Evolutionary conservation across 2,329 filamentous ascomycete genomes (phyloP), one percentile per base, ranked within the genome.

Genomic region (Bipolaris victoriae): DNA sequence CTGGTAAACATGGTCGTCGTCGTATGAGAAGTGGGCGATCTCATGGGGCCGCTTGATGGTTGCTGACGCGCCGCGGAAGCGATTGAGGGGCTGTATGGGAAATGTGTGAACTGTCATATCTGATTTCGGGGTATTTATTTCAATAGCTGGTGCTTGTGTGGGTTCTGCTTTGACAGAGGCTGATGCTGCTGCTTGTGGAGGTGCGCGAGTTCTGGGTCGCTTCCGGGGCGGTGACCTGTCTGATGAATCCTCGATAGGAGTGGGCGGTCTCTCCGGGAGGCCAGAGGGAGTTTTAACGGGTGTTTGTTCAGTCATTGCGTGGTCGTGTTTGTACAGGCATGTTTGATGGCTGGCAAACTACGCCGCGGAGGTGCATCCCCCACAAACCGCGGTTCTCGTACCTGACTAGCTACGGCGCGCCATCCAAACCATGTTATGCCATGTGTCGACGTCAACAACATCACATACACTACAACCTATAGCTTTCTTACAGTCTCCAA

Each of bases 21-120:
- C 91, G 77, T 95, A 98, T 7, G 94, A 98, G 78, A 98, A 99
- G 77, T 84, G 92, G 3, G 94, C 86, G 63, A 99, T 90, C 80
- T 99, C 95, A 89, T 94, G 63, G 6, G 69, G 73, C 24, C 71
- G 69, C 51, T 73, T 72, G 40, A 76, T 74, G 57, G 65, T 72
- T 10, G 72, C 69, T 5, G 72, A 73, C 16, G 69, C 62, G 37
- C 72, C 70, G 39, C 70, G 68, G 41, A 76, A 76, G 47, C 71
- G 73, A 16, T 68, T 51, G n/a, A 75, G 59, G 1, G 71, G 72
- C 35, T 75, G 68, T 37, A 75, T 67, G 4, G 64, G 57, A 57
- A 75, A 75, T 29, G 61, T 63, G 7, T 67, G 52, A 9, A 62
- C 55, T n/a, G 50, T 45, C 0, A 22, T 7, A 3, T 22, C 33